phyloP scores from a whole-genome alignment of 495 filamentous ascomycete genomes.

The Venustampulla echinocandica region DNA sequence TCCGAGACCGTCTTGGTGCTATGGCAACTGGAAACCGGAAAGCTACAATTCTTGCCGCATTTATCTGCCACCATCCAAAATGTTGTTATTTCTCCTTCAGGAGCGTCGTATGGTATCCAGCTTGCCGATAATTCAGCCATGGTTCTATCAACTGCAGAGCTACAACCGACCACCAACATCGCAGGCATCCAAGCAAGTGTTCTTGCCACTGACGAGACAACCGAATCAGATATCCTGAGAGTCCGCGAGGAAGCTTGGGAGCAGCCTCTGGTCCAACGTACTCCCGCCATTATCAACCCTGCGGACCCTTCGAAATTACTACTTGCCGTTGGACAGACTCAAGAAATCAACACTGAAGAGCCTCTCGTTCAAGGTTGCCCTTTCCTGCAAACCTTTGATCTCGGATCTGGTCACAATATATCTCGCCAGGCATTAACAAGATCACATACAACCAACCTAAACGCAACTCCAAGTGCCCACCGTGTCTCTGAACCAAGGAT shows the following conservation, averaged over 20 bases:
- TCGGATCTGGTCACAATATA: conserved; percentile 60
- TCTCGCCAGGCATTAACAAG: conserved; percentile 79
- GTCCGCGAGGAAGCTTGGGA: conserved; percentile 29
- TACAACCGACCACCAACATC: conserved; percentile 70
- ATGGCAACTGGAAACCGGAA: conserved; percentile 89
- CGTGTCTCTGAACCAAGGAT: conserved; percentile 66
- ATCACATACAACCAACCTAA: conserved; percentile 76
- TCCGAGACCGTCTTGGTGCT: conserved; percentile 81
- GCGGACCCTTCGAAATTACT: conserved; percentile 49
- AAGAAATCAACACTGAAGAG: conserved; percentile 25
- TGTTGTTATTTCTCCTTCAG: conserved; percentile 69
- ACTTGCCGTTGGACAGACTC: conserved; percentile 41
- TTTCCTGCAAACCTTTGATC: conserved; percentile 76
- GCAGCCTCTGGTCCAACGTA: conserved; percentile 33
- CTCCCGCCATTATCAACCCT: conserved; percentile 48
- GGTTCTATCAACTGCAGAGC: conserved; percentile 79
- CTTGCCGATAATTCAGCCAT: conserved; percentile 86
- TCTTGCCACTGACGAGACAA: conserved; percentile 8
- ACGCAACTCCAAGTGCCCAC: conserved; percentile 57
- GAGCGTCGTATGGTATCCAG: conserved; percentile 71
- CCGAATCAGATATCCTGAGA: conserved; percentile 12
- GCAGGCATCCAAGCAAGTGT: conserved; percentile 63
- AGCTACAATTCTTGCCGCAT: conserved; percentile 76
- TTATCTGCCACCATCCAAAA: conserved; percentile 74
- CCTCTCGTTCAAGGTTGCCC: conserved; percentile 32